Evolutionary conservation across 768 basidiomycete species (phyloP), one percentile per base, ranked within the genome.

Genomic region (Lactarius quietus): DNA sequence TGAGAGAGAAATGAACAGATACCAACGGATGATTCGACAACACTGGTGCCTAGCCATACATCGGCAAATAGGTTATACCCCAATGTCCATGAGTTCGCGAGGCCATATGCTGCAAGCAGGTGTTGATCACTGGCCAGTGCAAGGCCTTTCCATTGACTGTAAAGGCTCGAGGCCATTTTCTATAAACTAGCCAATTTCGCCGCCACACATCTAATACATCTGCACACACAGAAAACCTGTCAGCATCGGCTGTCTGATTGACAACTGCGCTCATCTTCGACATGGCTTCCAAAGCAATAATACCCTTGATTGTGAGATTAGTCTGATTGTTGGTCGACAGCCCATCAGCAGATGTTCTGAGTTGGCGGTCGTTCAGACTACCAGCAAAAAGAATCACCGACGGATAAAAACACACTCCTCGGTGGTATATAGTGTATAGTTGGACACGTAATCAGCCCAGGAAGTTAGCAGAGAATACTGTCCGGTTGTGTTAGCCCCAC

Each of bases 271-370:
- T 78, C 45, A 89, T 85, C 64, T 83, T 76, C 3, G 83, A 78
- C 85, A 89, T 87, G 6, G 84, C 84, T 66, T 82, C 76, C 70
- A 89, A 86, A 7, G 85, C 87, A 56, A 87, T 75, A 64, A 88
- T 86, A 41, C 87, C 88, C 70, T 89, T 90, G 74, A 88, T 84
- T 5, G 87, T 87, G 28, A 88, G 77, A 70, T 88, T 88, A 17
- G 87, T 88, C 70, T 87, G 85, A 69, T 89, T 87, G 8, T 79
- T 79, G 23, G 36, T 63, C 15, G 57, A n/a, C 18, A 48, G n/a
- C 1, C n/a, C 10, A 59, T 72, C 68, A 3, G 67, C 63, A 15
- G 62, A 57, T 6, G 23, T 23, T 41, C 72, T 70, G 51, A 63
- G 38, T 26, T 29, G 33, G 18, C 18, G 15, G 39, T 35, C 48